These are phyloP conservation scores for Ogataea pilisensis DNA, from an alignment of 805 yeast genomes.

Conservation along the genomic window DNA sequence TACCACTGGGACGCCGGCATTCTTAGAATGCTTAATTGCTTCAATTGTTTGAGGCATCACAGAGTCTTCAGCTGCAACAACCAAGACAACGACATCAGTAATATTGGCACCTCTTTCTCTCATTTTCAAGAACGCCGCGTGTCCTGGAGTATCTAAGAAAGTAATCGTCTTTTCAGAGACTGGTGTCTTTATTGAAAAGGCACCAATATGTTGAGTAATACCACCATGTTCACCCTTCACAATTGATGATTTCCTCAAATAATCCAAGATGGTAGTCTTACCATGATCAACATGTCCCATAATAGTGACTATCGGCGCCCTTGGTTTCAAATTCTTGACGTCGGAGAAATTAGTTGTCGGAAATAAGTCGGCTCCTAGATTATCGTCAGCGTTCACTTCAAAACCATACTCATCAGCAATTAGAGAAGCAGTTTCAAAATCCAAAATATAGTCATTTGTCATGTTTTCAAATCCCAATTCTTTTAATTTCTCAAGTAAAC, in stretches of 20 bases:
- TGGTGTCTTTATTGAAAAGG: slow-evolving; percentile 84
- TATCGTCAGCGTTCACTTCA: slow-evolving; percentile 53
- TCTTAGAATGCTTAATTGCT: slow-evolving; percentile 88
- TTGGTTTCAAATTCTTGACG: slow-evolving; percentile 43
- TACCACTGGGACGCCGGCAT: slow-evolving; percentile 75
- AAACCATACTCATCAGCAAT: slow-evolving; percentile 88
- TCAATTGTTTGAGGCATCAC: slow-evolving; percentile 97
- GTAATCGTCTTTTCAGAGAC: slow-evolving; percentile 72
- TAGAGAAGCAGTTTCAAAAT: slow-evolving; percentile 78
- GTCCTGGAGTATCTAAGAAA: slow-evolving; percentile 96
- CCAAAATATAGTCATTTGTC: slow-evolving; percentile 76
- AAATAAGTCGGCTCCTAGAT: slow-evolving; percentile 55
- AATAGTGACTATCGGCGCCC: slow-evolving; percentile 94
- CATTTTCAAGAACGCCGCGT: slow-evolving; percentile 94
- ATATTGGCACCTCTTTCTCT: slow-evolving; percentile 93
- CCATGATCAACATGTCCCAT: slow-evolving; percentile 99
- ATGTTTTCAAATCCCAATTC: slow-evolving; percentile 69
- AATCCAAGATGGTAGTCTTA: slow-evolving; percentile 89
- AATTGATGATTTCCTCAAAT: slow-evolving; percentile 76
- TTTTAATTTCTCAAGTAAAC: slow-evolving; percentile 52
- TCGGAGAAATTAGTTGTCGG: slow-evolving; percentile 52
- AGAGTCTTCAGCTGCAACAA: slow-evolving; percentile 96
- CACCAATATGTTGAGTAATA: slow-evolving; percentile 97
- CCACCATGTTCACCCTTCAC: slow-evolving; percentile 91
- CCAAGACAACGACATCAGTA: slow-evolving; percentile 88